phyloP scores from a whole-genome alignment of 1,139 yeast genomes.

The Yamadazyma blattariae region DNA sequence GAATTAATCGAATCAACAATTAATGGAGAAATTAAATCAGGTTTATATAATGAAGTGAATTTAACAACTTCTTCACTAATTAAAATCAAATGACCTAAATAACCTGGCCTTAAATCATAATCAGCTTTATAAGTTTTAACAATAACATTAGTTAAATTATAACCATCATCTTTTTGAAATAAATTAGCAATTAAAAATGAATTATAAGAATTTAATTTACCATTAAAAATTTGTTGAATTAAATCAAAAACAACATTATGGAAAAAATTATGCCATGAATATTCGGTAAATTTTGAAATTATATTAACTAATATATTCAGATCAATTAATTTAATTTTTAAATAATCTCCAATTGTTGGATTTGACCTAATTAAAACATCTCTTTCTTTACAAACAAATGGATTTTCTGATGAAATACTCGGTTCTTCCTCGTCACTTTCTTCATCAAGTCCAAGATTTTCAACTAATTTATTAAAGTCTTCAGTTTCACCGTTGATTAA shows the following conservation, averaged over 20 bases:
- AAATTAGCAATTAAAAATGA: slow-evolving; percentile 46
- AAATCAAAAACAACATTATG: slow-evolving; percentile 51
- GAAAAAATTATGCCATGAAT: slow-evolving; percentile 49
- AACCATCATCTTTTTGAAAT: slow-evolving; percentile 24
- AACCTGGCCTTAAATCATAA: slow-evolving; percentile 39
- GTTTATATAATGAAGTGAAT: slow-evolving; percentile 47
- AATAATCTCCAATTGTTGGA: slow-evolving; percentile 45
- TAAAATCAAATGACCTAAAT: slow-evolving; percentile 46
- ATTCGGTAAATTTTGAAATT: slow-evolving; percentile 35
- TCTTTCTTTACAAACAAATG: slow-evolving; percentile 43
- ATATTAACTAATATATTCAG: slow-evolving; percentile 36
- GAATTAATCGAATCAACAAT: slow-evolving; percentile 38
- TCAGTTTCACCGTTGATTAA: slow-evolving; percentile 12
- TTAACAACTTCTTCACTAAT: slow-evolving; percentile 50
- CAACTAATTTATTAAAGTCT: slow-evolving; percentile 15
- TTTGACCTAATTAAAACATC: slow-evolving; percentile 29
- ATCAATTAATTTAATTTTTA: slow-evolving; percentile 41
- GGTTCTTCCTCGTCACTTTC: slow-evolving; percentile 51
- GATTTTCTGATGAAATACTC: slow-evolving; percentile 43
- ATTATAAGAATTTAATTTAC: slow-evolving; percentile 46
- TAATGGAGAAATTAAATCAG: slow-evolving; percentile 44
- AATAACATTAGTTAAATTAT: slow-evolving; percentile 35
- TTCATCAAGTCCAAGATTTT: slow-evolving; percentile 23
- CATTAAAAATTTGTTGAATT: slow-evolving; percentile 48
- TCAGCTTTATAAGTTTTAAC: slow-evolving; percentile 26